phyloP scores from a whole-genome alignment of 2,329 filamentous ascomycete genomes.

The Colletotrichum orbiculare region DNA sequence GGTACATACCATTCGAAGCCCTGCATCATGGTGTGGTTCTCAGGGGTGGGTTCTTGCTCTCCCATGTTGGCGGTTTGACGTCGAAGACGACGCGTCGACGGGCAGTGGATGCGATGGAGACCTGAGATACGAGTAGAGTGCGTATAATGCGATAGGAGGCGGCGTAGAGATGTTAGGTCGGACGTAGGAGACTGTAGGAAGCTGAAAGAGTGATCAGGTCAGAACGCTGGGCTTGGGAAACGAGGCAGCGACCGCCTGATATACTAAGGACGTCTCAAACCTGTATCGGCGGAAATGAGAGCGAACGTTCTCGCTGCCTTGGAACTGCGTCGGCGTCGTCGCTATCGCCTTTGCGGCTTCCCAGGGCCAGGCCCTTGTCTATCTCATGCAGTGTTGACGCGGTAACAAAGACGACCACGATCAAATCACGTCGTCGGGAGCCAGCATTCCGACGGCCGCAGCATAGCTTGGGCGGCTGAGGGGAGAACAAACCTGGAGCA shows the following conservation, averaged over 20 bases:
- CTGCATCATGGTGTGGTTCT: slow-evolving; percentile 72
- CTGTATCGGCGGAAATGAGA: not conserved
- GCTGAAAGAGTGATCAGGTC: not conserved
- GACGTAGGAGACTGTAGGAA: not conserved
- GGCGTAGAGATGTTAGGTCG: not conserved
- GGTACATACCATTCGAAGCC: slow-evolving; percentile 81
- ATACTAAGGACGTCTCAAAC: not conserved
- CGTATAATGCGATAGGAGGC: too few relatives aligned
- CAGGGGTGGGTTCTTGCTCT: slow-evolving; percentile 43
- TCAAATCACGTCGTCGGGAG: slow-evolving; percentile 17
- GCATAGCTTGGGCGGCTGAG: not conserved
- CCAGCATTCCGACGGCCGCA: slow-evolving; percentile 15
- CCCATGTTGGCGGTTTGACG: slow-evolving; percentile 26
- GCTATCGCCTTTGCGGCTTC: not conserved
- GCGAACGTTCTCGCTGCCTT: not conserved
- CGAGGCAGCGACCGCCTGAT: too few relatives aligned
- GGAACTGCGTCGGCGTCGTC: slow-evolving; percentile 7
- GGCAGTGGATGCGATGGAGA: slow-evolving; percentile 8
- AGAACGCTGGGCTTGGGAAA: too few relatives aligned
- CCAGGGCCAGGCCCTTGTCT: not conserved
- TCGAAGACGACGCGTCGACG: not conserved
- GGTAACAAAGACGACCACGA: slow-evolving; percentile 8
- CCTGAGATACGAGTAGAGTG: not conserved
- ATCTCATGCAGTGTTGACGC: slow-evolving; percentile 21
- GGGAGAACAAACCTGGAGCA: not conserved